Percentiles rank a stretch among this genome's conserved stretches.
Conservation (phyloP, 169 alveolate species). For the Plasmodium vivax region DNA sequence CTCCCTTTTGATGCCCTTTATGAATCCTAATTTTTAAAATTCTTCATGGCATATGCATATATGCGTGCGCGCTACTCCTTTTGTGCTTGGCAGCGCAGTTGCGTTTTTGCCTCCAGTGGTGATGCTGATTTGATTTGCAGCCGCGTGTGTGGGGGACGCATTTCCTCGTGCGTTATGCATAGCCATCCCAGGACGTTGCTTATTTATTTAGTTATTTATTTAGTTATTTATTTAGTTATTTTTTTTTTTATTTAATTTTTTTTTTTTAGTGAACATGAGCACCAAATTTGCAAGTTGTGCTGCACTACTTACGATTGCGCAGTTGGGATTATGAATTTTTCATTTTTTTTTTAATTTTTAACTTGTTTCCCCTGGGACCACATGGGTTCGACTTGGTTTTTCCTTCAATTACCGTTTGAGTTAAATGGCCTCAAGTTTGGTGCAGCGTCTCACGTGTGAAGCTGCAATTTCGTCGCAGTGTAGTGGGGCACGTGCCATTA, state of each 20-base stretch:
- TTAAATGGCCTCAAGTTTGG: background rate
- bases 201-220: background rate
- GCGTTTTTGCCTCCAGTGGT: background rate
- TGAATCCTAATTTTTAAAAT: conserved; percentile 10
- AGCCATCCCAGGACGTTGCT: background rate
- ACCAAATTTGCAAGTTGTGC: background rate
- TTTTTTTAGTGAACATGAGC: background rate
- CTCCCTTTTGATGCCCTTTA: background rate
- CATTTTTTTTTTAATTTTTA: background rate
- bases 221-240: background rate
- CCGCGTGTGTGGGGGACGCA: background rate
- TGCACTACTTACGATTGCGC: background rate
- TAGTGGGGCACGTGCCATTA: background rate
- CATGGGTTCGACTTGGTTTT: background rate
- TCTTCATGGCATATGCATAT: background rate
- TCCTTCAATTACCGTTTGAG: background rate
- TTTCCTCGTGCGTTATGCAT: background rate
- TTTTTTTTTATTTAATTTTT: background rate
- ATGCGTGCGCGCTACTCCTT: background rate
- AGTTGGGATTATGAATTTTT: background rate
- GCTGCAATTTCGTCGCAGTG: background rate
- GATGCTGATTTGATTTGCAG: background rate
- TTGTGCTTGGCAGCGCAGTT: background rate
- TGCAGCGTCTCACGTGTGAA: background rate
- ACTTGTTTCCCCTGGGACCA: background rate